Evolutionary conservation across 129 eudicot genomes (phyloP).

Genomic region (Dittrichia graveolens): DNA sequence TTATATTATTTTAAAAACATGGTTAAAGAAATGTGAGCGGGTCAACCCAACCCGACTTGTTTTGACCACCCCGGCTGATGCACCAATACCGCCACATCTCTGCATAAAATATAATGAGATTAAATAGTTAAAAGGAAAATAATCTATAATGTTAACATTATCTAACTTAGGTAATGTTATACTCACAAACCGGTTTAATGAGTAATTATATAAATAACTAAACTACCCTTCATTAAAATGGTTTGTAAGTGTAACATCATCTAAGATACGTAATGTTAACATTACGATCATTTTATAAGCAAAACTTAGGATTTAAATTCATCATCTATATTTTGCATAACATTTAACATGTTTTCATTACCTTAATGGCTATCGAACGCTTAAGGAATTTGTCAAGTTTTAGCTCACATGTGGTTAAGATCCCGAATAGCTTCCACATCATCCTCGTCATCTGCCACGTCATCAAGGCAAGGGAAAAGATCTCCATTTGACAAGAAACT

Average conservation of each 20-base stretch:
- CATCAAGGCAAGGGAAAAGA: slow-evolving; percentile 51
- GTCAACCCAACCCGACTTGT: neutral
- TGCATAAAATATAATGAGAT: too few relatives aligned
- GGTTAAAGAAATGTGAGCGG: neutral
- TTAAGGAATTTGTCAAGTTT: slow-evolving; percentile 85
- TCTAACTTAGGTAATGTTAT: too few relatives aligned
- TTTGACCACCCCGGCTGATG: neutral
- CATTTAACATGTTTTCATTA: neutral
- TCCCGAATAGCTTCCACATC: slow-evolving; percentile 50
- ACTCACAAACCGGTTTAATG: too few relatives aligned
- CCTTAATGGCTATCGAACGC: slow-evolving; percentile 64
- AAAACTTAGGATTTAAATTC: neutral
- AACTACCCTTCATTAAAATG: too few relatives aligned
- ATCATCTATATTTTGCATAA: neutral
- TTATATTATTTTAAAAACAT: neutral
- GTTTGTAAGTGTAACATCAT: too few relatives aligned
- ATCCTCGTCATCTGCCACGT: slow-evolving; percentile 30
- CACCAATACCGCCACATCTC: too few relatives aligned
- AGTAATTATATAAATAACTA: too few relatives aligned
- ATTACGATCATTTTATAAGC: too few relatives aligned
- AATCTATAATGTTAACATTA: too few relatives aligned
- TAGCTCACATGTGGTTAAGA: slow-evolving; percentile 88
- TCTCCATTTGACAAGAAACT: slow-evolving; percentile 90
- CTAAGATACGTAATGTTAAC: too few relatives aligned
- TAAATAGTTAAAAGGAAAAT: too few relatives aligned